Percentiles rank a stretch among this genome's conserved stretches.
Conservation (phyloP, 257 asterid species). For the Echites panduratus region DNA sequence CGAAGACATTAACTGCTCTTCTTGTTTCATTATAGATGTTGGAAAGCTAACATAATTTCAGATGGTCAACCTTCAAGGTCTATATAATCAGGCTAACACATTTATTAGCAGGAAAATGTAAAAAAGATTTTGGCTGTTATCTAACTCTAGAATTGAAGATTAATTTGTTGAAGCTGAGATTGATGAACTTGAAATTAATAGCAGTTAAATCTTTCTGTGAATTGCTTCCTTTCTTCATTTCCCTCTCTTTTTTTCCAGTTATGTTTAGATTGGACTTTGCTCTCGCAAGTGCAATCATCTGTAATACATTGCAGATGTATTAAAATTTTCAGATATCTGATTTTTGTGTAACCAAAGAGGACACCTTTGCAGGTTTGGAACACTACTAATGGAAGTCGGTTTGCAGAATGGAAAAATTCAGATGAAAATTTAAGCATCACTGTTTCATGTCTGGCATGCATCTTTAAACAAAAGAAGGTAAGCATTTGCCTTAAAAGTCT, state of each 20-base stretch:
- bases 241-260: neutral
- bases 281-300: neutral
- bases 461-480: conserved; percentile 29
- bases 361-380: conserved; percentile 27
- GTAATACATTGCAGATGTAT: neutral
- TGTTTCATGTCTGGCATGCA: conserved; percentile 25
- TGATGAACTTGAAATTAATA: neutral
- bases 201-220: neutral
- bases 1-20: too few relatives aligned
- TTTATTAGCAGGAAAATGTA: too few relatives aligned
- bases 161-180: neutral
- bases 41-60: neutral
- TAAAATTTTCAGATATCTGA: neutral
- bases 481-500: neutral
- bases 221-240: too few relatives aligned
- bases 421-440: conserved; percentile 13
- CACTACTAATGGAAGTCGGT: conserved; percentile 25
- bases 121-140: too few relatives aligned
- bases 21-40: too few relatives aligned
- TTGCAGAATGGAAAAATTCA: conserved; percentile 23
- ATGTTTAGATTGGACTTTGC: neutral
- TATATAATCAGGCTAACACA: neutral
- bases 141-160: neutral
- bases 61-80: neutral
- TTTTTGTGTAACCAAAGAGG: neutral